A percentile compares a stretch with the other conserved stretches of the same genome.
These are phyloP conservation scores for Paramecium pentaurelia DNA, from an alignment of 73 alveolate species.

Conservation along the genomic window DNA sequence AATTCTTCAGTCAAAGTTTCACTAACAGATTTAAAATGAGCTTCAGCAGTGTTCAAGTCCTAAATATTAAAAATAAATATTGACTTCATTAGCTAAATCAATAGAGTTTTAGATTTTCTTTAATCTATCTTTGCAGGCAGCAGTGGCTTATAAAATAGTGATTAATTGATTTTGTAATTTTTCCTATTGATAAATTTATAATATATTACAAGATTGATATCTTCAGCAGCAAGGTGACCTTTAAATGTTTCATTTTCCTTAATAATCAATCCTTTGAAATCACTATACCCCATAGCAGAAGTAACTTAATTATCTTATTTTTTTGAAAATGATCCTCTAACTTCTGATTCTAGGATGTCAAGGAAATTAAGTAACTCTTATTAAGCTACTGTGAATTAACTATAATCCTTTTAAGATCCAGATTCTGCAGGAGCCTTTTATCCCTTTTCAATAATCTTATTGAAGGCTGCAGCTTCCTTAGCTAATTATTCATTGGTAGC, in stretches of 20 bases:
- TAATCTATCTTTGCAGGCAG: constrained; percentile 37
- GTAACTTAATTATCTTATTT: not conserved
- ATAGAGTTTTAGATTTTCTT: constrained; percentile 20
- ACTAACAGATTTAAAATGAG: constrained; percentile 10
- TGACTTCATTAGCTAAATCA: constrained; percentile 32
- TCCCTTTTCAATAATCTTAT: constrained; percentile 21
- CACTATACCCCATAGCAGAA: constrained; percentile 48
- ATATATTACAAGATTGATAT: not conserved
- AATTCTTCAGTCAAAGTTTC: not conserved
- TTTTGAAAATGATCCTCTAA: constrained; percentile 28
- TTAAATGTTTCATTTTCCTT: constrained; percentile 35
- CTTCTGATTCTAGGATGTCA: constrained; percentile 14
- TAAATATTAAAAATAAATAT: not conserved
- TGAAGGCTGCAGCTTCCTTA: constrained; percentile 29
- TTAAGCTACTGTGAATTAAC: constrained; percentile 11
- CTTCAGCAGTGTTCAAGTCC: not conserved
- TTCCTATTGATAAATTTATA: not conserved
- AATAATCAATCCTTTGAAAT: constrained; percentile 15
- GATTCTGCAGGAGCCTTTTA: not conserved
- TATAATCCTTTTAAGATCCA: not conserved
- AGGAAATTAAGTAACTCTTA: constrained; percentile 12
- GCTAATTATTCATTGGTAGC: not conserved
- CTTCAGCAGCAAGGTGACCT: constrained; percentile 45
- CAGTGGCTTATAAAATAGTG: constrained; percentile 38
- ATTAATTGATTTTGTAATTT: constrained; percentile 21